Evolutionary conservation across 306 rosid genomes (phyloP), one percentile per base, ranked within the genome.

Genomic region (Vigna trinervia): DNA sequence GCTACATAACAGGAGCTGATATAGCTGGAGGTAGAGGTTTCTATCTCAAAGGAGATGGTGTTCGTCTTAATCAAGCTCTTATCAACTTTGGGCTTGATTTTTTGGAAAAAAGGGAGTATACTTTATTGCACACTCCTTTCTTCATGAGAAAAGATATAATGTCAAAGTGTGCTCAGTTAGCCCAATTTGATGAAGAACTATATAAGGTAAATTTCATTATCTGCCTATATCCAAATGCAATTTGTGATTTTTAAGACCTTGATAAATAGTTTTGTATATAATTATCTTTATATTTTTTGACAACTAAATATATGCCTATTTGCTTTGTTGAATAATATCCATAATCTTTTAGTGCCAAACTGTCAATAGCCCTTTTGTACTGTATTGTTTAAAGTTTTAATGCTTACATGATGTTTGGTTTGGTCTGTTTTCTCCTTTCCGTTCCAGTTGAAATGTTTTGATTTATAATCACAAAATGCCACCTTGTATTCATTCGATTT

Each of bases 21-120:
- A 76, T 92, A 22, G 99, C 99, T 63, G 99, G 99, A 71, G 98
- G 90, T 65, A 91, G 99, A 91, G 99, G 99, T 67, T 96, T 75
- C 86, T 92, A 92, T 84, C 92, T 96, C 65, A 92, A 89, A 73
- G 99, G 96, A 76, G 98, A 78, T 62, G 98, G 99, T 39, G 97
- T 96, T 56, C 94, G 87, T 72, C 97, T 96, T 69, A 96, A 96
- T 81, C 98, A 87, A 87, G 99, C 99, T 80, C 84, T 96, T 15
- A 96, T 96, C 15, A 92, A 91, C 75, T 92, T 90, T 76, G 99
- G 93, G 36, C 93, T 91, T 76, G 89, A 88, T 71, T 96, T 96
- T 83, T 85, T 96, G 88, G 92, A 83, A 78, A 84, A 90, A 83
- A 89, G 96, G 74, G 96, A 78, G 78, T 92, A 83, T 82, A 85